These are phyloP conservation scores for Heliamphora ciliata DNA, from an alignment of 179 eudicot species.

Conservation along the genomic window DNA sequence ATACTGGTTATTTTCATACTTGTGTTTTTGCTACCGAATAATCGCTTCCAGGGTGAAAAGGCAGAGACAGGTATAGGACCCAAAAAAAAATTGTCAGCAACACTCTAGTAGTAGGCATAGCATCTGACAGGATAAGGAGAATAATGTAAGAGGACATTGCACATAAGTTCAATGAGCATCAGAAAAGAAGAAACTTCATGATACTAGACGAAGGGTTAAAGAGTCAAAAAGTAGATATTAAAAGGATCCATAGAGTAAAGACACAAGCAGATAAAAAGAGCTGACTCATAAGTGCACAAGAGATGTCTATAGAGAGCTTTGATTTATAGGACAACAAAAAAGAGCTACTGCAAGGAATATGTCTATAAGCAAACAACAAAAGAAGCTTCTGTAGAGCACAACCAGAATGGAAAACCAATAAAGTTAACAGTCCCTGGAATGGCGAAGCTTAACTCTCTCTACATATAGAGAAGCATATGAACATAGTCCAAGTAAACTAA, in stretches of 20 bases:
- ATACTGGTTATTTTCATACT: background rate
- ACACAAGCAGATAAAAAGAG: background rate
- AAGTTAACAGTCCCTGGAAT: background rate
- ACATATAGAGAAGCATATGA: background rate
- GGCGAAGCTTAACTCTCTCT: background rate
- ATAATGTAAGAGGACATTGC: background rate
- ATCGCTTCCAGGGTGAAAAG: background rate
- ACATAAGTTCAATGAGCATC: background rate
- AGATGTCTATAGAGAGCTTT: too few species aligned
- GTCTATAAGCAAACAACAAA: too few species aligned
- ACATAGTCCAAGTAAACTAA: slow-evolving; percentile 10
- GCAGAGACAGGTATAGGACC: background rate
- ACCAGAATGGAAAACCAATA: background rate
- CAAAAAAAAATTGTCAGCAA: background rate
- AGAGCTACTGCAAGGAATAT: too few species aligned
- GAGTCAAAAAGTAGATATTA: background rate
- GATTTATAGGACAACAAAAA: too few species aligned
- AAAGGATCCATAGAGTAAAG: background rate
- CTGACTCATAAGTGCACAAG: background rate
- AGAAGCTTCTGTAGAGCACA: background rate
- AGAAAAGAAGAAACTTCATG: background rate
- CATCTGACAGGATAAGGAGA: background rate
- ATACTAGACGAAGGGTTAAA: slow-evolving; percentile 2
- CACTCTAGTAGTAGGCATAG: background rate
- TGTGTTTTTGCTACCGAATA: background rate